Base-by-base conservation (phyloP, 2,329 filamentous ascomycete genomes). In the Phaeosphaeriaceae sp. region DNA sequence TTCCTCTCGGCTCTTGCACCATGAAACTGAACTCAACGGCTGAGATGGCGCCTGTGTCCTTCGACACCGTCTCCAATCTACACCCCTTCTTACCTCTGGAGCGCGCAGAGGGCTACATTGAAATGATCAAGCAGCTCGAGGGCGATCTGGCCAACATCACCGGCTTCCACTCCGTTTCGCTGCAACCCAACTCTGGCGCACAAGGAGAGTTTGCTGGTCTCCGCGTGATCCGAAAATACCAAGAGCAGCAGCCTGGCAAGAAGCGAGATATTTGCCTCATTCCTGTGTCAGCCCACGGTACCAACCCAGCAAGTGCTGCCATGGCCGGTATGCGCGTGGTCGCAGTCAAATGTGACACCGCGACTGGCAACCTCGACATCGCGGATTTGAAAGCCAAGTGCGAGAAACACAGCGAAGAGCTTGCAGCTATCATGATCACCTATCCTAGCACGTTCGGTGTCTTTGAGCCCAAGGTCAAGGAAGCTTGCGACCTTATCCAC, bases 11-110 rank as follows among this genome's bases (percentile, higher is more conserved):
- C 20, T 97, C 94, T 1, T 98, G 94, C 83, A 98, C 94, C 15
- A 98, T 98, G 94, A 98, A 98, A 84, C 88, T 97, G 53, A 97
- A 97, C 76, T 91, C 91, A 44, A 95, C 93, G 2, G 91, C 91
- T 0, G 92, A 97, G 81, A 97, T 98, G 94, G 86, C 91, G 17
- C 90, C 93, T 7, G 85, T 97, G 54, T 91, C 91, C 0, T 89
- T 88, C 79, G 87, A 89, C 0, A 87, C 89, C 50, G 92, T 93
- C 71, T 86, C 91, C 44, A 87, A 89, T 60, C 84, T 96, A 33
- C 94, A 98, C 79, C 94, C 94, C 0, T 92, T 93, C 71, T 86
- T 89, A 40, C 90, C 90, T 0, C 70, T 81, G 0, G 80, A 86
- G 47, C 84, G 89, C 63, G 85, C 88, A 27, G 79, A 83, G 62